These are phyloP conservation scores for Vanrija sp. DNA, from an alignment of 1,284 basidiomycete genomes.

Conservation along the genomic window DNA sequence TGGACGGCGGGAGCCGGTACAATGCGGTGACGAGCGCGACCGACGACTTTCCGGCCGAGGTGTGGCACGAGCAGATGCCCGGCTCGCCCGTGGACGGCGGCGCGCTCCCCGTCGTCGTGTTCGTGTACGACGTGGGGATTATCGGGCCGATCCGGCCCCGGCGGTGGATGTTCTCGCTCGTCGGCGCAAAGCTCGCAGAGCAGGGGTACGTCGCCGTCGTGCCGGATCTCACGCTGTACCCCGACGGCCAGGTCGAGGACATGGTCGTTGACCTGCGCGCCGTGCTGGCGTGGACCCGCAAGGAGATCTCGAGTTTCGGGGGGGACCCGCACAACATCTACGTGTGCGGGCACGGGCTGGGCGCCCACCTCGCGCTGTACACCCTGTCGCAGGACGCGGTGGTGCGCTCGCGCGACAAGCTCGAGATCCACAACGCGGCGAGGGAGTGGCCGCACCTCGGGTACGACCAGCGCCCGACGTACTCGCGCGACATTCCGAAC, in stretches of 20 bases:
- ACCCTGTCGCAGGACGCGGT: slow-evolving; percentile 34
- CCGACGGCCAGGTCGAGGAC: slow-evolving; percentile 17
- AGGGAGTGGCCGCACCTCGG: slow-evolving; percentile 11
- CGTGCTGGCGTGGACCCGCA: slow-evolving; percentile 18
- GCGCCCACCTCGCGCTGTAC: slow-evolving; percentile 45
- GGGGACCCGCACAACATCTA: slow-evolving; percentile 44
- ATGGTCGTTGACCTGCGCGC: slow-evolving; percentile 22
- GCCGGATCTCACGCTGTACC: slow-evolving; percentile 26
- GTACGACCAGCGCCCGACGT: background rate
- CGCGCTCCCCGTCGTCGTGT: slow-evolving; percentile 19
- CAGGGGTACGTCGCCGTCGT: slow-evolving; percentile 28
- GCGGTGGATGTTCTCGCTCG: slow-evolving; percentile 21
- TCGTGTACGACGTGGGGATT: slow-evolving; percentile 26
- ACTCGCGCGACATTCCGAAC: slow-evolving; percentile 16
- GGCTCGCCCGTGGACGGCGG: slow-evolving; percentile 7
- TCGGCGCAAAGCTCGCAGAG: slow-evolving; percentile 20
- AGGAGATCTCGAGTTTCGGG: slow-evolving; percentile 23
- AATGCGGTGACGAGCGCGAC: background rate
- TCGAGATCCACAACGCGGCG: slow-evolving; percentile 18
- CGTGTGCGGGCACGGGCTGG: slow-evolving; percentile 45
- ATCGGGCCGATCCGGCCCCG: slow-evolving; percentile 18
- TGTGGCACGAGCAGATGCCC: slow-evolving; percentile 13
- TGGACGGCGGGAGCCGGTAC: slow-evolving; percentile 11
- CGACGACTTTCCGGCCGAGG: slow-evolving; percentile 8
- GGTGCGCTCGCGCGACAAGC: slow-evolving; percentile 23